Conservation (phyloP, 441 rosid genomes). For the Pelargonium australe region DNA sequence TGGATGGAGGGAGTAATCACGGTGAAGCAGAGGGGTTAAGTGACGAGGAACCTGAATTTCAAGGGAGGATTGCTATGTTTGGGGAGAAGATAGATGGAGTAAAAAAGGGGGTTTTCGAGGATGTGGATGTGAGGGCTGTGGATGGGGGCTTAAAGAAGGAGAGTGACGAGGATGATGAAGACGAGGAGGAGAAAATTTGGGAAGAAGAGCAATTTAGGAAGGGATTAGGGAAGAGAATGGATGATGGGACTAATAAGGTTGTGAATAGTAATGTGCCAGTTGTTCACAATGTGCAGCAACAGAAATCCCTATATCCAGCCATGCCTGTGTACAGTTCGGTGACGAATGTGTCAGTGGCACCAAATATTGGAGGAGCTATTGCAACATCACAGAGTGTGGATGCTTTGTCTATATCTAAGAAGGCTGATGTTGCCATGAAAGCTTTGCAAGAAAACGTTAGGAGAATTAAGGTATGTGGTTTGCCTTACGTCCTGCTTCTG, state of each 20-base stretch:
- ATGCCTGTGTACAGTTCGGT: no score
- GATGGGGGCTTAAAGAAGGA: slow-evolving; percentile 12
- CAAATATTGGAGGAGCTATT: neutral
- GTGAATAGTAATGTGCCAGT: no score
- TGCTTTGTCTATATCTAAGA: slow-evolving; percentile 30
- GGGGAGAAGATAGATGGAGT: slow-evolving; percentile 36
- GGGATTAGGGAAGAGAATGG: slow-evolving; percentile 80
- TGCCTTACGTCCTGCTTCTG: slow-evolving; percentile 5
- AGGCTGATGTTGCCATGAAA: slow-evolving; percentile 64
- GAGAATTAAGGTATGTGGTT: slow-evolving; percentile 55
- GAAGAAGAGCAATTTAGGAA: slow-evolving; percentile 88
- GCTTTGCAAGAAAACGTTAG: slow-evolving; percentile 50
- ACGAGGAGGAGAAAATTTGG: slow-evolving; percentile 83
- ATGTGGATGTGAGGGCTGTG: slow-evolving; percentile 29
- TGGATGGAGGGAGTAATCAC: slow-evolving; percentile 46
- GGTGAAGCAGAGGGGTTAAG: slow-evolving; percentile 51
- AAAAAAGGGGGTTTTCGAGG: slow-evolving; percentile 60
- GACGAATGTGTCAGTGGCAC: neutral
- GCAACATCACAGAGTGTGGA: no score
- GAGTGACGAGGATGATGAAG: slow-evolving; percentile 39
- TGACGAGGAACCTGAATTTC: slow-evolving; percentile 75
- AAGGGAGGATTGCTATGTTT: slow-evolving; percentile 43
- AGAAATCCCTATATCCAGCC: slow-evolving; percentile 1
- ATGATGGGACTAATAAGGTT: slow-evolving; percentile 35
- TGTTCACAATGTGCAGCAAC: slow-evolving; percentile 27